phyloP scores from a whole-genome alignment of 2,329 filamentous ascomycete species.

The Aureobasidium lini region DNA sequence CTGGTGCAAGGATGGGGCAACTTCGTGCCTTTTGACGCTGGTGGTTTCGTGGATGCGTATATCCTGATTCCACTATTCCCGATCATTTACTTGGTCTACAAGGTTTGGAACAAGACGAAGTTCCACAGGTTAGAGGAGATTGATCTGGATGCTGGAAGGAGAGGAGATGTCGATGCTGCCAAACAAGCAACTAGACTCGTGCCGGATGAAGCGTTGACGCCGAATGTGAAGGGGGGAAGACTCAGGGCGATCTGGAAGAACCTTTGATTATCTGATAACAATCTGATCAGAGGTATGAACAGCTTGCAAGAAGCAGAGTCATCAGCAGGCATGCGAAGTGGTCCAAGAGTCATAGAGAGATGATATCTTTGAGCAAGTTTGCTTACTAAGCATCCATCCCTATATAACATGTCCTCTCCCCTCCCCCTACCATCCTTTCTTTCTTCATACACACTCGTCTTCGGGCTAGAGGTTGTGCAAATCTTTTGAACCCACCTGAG shows the following conservation, averaged over 20 bases:
- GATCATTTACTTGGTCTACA: slow-evolving; percentile 41
- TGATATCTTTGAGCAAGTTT: no score
- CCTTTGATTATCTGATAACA: not conserved
- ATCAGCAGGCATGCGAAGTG: no score
- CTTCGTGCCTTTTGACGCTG: slow-evolving; percentile 43
- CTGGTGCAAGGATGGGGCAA: slow-evolving; percentile 49
- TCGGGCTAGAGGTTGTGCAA: no score
- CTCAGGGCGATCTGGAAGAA: not conserved
- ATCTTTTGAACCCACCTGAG: no score
- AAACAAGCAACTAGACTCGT: slow-evolving; percentile 4
- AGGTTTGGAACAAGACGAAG: slow-evolving; percentile 34
- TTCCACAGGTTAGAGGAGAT: slow-evolving; percentile 31
- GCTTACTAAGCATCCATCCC: no score
- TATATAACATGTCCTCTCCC: no score
- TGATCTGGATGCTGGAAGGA: slow-evolving; percentile 36
- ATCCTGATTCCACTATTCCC: slow-evolving; percentile 46
- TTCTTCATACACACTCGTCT: no score
- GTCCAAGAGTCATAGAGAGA: no score
- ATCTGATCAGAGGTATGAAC: no score
- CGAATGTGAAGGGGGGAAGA: not conserved
- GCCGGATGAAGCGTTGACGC: not conserved
- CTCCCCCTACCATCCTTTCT: no score
- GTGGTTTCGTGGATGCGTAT: slow-evolving; percentile 49
- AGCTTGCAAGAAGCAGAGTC: no score
- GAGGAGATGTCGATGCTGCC: slow-evolving; percentile 29